Evolutionary conservation across 2,329 filamentous ascomycete species (phyloP).

Genomic region (Cryphonectria carpinicola): DNA sequence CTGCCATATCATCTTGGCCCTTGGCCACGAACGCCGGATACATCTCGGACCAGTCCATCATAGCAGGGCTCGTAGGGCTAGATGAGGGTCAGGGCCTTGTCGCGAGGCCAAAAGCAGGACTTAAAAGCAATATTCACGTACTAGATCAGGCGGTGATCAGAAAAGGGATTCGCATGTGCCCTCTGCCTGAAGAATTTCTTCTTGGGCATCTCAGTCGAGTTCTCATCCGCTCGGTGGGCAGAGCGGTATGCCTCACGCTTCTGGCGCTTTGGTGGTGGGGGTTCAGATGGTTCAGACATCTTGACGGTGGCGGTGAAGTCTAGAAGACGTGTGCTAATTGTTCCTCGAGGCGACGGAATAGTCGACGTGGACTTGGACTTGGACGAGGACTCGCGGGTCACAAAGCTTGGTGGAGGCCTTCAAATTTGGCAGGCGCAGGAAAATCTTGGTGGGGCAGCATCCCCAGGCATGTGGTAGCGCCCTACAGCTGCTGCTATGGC

Average conservation of each 20-base stretch:
- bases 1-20: slow-evolving; percentile 32
- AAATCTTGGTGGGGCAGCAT: slow-evolving; percentile 16
- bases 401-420: slow-evolving; percentile 13
- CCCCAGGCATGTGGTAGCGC: background rate
- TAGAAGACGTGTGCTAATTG: background rate
- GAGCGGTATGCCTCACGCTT: slow-evolving; percentile 70
- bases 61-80: slow-evolving; percentile 76
- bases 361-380: background rate
- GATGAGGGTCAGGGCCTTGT: slow-evolving; percentile 24
- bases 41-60: slow-evolving; percentile 90
- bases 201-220: slow-evolving; percentile 70
- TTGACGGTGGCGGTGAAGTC: background rate
- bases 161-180: slow-evolving; percentile 97
- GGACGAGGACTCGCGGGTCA: background rate
- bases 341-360: background rate
- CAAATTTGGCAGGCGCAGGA: slow-evolving; percentile 21
- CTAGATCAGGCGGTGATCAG: slow-evolving; percentile 90
- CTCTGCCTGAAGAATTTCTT: slow-evolving; percentile 97
- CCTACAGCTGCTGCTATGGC: background rate
- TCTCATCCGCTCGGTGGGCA: slow-evolving; percentile 52
- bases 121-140: slow-evolving; percentile 28
- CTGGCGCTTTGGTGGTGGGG: slow-evolving; percentile 53
- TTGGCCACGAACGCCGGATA: slow-evolving; percentile 73
- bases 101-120: background rate
- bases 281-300: background rate